These are phyloP conservation scores for Roridomyces roridus DNA, from an alignment of 768 basidiomycete genomes.

Conservation along the genomic window DNA sequence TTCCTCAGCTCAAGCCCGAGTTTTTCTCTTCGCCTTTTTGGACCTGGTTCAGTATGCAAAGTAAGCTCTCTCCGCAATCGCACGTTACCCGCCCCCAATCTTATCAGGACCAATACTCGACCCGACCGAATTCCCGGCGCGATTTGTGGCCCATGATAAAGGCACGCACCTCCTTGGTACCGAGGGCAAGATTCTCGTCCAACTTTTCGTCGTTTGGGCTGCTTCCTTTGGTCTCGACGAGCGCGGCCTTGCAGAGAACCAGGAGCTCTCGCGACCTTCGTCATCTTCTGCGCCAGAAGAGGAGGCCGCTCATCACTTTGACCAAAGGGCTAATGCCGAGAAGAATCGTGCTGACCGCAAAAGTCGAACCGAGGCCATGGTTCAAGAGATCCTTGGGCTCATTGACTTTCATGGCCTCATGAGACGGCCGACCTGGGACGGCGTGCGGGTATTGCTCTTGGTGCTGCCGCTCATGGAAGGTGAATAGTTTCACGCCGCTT, in stretches of 20 bases:
- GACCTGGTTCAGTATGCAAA: slow-evolving; percentile 82
- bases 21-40: slow-evolving; percentile 91
- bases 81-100: slow-evolving; percentile 8
- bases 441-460: slow-evolving; percentile 79
- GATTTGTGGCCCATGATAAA: slow-evolving; percentile 71
- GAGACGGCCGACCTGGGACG: slow-evolving; percentile 86
- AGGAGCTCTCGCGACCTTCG: slow-evolving; percentile 27
- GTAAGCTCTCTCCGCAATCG: slow-evolving; percentile 47
- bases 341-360: slow-evolving; percentile 50
- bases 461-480: slow-evolving; percentile 87
- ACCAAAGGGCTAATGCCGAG: slow-evolving; percentile 31
- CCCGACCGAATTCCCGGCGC: slow-evolving; percentile 75
- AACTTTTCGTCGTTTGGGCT: slow-evolving; percentile 88
- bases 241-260: slow-evolving; percentile 59
- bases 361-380: slow-evolving; percentile 68
- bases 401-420: slow-evolving; percentile 83
- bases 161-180: slow-evolving; percentile 67
- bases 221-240: slow-evolving; percentile 89
- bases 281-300: slow-evolving; percentile 26
- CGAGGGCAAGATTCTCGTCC: slow-evolving; percentile 78
- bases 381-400: slow-evolving; percentile 77
- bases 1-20: slow-evolving; percentile 75
- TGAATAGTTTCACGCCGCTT: slow-evolving; percentile 37
- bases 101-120: slow-evolving; percentile 84
- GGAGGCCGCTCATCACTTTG: slow-evolving; percentile 14